Conservation (phyloP, 192 early-diverging fungal genomes). For the Umbelopsis isabellina region DNA sequence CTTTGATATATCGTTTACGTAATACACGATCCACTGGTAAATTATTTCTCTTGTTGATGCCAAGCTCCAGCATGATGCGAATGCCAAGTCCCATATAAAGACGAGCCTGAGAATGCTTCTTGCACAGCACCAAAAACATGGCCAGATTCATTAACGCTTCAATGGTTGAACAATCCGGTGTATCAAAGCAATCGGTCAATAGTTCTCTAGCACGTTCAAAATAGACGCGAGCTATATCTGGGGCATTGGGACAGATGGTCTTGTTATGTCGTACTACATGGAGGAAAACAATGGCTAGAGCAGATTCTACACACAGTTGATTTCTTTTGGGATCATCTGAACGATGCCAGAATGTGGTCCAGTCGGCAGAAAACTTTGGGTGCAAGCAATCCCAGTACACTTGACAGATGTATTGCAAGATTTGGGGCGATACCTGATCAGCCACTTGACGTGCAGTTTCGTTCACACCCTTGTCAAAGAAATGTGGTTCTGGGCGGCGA, state of each 20-base stretch:
- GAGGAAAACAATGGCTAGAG: slow-evolving; percentile 39
- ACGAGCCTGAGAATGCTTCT: slow-evolving; percentile 40
- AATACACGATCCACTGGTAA: slow-evolving; percentile 24
- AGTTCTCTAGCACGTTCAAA: slow-evolving; percentile 34
- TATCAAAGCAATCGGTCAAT: slow-evolving; percentile 41
- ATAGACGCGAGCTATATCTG: slow-evolving; percentile 30
- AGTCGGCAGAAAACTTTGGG: slow-evolving; percentile 36
- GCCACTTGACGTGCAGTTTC: slow-evolving; percentile 22
- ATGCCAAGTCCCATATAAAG: slow-evolving; percentile 37
- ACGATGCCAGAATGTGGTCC: slow-evolving; percentile 41
- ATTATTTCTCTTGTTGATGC: slow-evolving; percentile 29
- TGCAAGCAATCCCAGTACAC: slow-evolving; percentile 43
- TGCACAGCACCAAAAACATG: slow-evolving; percentile 38
- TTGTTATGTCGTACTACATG: slow-evolving; percentile 41
- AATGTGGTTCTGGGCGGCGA: slow-evolving; percentile 19
- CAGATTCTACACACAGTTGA: slow-evolving; percentile 41
- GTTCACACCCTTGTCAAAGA: slow-evolving; percentile 17
- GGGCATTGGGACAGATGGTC: slow-evolving; percentile 29
- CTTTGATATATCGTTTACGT: slow-evolving; percentile 34
- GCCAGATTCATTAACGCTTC: slow-evolving; percentile 40
- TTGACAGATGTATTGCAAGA: slow-evolving; percentile 36
- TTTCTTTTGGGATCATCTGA: slow-evolving; percentile 35
- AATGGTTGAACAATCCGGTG: slow-evolving; percentile 36
- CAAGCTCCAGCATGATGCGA: slow-evolving; percentile 42
- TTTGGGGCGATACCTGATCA: slow-evolving; percentile 30